Conservation (phyloP, 768 basidiomycete genomes). For the Clitopilus hobsonii region DNA sequence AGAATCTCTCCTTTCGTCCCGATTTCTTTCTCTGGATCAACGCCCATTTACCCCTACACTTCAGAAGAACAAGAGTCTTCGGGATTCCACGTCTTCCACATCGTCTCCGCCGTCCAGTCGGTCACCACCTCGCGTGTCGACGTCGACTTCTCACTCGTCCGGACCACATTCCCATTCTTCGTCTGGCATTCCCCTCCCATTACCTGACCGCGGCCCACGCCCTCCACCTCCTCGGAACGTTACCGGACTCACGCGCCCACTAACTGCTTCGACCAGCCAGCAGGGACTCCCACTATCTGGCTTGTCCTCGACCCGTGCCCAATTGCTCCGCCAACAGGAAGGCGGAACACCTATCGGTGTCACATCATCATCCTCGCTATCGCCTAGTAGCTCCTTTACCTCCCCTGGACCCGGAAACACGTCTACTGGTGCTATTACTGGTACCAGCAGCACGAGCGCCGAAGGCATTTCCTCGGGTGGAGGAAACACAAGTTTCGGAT, state of each 20-base stretch:
- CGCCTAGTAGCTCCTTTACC: conserved; percentile 15
- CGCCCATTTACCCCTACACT: conserved; percentile 71
- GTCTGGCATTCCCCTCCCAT: not conserved
- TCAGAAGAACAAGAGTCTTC: conserved; percentile 50
- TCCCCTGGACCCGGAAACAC: conserved; percentile 4
- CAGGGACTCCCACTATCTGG: conserved; percentile 3
- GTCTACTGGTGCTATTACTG: too few species aligned
- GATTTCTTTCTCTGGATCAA: conserved; percentile 66
- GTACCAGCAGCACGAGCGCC: not conserved
- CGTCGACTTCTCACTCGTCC: not conserved
- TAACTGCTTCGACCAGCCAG: not conserved
- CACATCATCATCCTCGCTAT: conserved; percentile 12
- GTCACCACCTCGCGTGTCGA: conserved; percentile 21
- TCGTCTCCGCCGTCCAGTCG: conserved; percentile 13
- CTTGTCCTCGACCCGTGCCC: conserved; percentile 8
- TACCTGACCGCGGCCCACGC: not conserved
- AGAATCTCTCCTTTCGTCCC: conserved; percentile 70
- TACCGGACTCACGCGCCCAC: not conserved
- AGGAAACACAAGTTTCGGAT: conserved; percentile 1
- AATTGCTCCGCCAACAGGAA: conserved; percentile 9
- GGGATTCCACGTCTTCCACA: conserved; percentile 27
- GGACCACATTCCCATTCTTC: conserved; percentile 1
- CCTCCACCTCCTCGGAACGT: not conserved
- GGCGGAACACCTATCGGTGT: conserved; percentile 2
- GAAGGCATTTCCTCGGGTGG: not conserved